Conservation (phyloP, 2,329 filamentous ascomycete genomes). For the Fusarium nelsonii region DNA sequence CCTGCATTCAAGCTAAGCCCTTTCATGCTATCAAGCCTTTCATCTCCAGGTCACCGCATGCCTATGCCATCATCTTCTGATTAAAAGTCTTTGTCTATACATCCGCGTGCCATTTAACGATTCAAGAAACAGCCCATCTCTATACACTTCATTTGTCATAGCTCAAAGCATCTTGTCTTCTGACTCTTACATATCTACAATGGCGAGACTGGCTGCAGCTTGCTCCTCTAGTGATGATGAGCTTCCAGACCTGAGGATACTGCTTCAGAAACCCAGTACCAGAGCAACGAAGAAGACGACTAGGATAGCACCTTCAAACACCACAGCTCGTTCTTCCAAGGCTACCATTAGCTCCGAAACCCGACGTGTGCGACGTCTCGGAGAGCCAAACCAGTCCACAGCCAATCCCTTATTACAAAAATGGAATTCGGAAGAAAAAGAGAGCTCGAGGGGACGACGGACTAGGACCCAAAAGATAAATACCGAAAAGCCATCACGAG, state of each 20-base stretch:
- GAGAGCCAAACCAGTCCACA: slow-evolving; percentile 35
- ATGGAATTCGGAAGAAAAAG: slow-evolving; percentile 47
- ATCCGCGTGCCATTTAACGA: slow-evolving; percentile 16
- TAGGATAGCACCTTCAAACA: slow-evolving; percentile 14
- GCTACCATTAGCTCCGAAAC: slow-evolving; percentile 41
- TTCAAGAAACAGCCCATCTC: neutral
- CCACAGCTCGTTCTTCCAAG: slow-evolving; percentile 44
- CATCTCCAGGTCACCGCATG: slow-evolving; percentile 19
- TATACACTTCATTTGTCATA: slow-evolving; percentile 9
- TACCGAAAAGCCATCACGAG: slow-evolving; percentile 6
- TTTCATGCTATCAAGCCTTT: slow-evolving; percentile 8
- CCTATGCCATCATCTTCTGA: slow-evolving; percentile 17
- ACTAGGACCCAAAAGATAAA: slow-evolving; percentile 5
- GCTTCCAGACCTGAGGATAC: slow-evolving; percentile 55
- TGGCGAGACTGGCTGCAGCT: slow-evolving; percentile 50
- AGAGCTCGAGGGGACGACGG: slow-evolving; percentile 6
- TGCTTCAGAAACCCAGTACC: slow-evolving; percentile 41
- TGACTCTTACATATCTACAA: slow-evolving; percentile 20
- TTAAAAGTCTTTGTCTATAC: slow-evolving; percentile 7
- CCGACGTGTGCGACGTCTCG: slow-evolving; percentile 51
- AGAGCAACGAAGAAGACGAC: slow-evolving; percentile 33
- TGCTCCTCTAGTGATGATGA: slow-evolving; percentile 57
- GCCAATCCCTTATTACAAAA: slow-evolving; percentile 52
- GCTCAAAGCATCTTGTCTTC: neutral
- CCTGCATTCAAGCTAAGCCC: slow-evolving; percentile 10